Percentiles rank a stretch among this genome's conserved stretches.
Evolutionary conservation across 495 filamentous ascomycete genomes (phyloP).

Genomic region (Bathelium albidoporum): DNA sequence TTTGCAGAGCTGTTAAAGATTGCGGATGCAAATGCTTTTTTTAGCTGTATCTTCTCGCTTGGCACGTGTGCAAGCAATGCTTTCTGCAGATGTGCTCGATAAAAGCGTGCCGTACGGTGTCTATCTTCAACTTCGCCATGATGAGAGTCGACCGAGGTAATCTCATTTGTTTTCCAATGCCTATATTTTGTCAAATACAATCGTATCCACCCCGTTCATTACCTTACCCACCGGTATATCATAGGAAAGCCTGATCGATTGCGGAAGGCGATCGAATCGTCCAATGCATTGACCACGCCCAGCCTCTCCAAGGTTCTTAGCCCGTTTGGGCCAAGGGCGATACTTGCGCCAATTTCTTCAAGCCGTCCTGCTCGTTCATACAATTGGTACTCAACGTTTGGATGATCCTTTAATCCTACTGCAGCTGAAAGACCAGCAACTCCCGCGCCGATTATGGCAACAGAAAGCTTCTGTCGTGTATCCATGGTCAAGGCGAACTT

Average conservation of each 20-base stretch:
- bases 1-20: not conserved
- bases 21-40: not conserved
- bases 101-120: not conserved
- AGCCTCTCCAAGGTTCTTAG: not conserved
- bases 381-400: not conserved
- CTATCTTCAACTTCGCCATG: not conserved
- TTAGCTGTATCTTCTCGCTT: not conserved
- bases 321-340: not conserved
- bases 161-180: slow-evolving; percentile 1
- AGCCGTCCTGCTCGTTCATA: not conserved
- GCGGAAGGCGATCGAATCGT: not conserved
- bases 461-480: not conserved
- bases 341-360: not conserved
- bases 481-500: not conserved
- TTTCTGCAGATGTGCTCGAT: not conserved
- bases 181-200: not conserved
- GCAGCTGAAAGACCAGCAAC: not conserved
- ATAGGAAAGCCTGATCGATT: not conserved
- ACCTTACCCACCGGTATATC: not conserved
- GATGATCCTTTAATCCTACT: not conserved
- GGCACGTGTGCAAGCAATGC: not conserved
- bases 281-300: not conserved
- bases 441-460: not conserved
- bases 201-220: not conserved
- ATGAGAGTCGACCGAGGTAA: not conserved